These are phyloP conservation scores for Mikania micrantha DNA, from an alignment of 129 eudicot species.

Conservation along the genomic window DNA sequence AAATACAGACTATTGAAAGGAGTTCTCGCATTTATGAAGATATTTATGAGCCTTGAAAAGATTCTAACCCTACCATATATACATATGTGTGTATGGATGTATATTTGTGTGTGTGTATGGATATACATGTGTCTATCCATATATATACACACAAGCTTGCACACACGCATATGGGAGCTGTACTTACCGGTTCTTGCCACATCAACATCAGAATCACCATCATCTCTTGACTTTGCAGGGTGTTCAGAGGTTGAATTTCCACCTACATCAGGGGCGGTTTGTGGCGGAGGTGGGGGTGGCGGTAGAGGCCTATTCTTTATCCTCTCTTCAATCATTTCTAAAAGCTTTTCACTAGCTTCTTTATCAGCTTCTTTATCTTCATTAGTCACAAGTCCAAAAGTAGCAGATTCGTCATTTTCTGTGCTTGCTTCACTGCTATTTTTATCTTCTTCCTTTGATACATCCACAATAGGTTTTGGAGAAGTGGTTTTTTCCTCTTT, in stretches of 20 bases:
- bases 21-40: too few species aligned
- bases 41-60: too few species aligned
- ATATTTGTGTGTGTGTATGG: not conserved
- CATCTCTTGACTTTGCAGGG: conserved; percentile 59
- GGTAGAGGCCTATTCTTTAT: conserved; percentile 76
- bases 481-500: conserved; percentile 41
- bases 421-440: conserved; percentile 35
- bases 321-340: conserved; percentile 81
- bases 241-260: conserved; percentile 47
- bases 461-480: conserved; percentile 37
- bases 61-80: too few species aligned
- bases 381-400: conserved; percentile 77
- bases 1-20: too few species aligned
- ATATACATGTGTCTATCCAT: too few species aligned
- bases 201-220: conserved; percentile 59
- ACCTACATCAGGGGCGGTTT: conserved; percentile 30
- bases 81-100: too few species aligned
- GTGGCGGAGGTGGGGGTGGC: conserved; percentile 89
- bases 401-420: conserved; percentile 44
- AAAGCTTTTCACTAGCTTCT: conserved; percentile 71
- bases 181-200: conserved; percentile 44
- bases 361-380: conserved; percentile 81
- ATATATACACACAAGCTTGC: too few species aligned
- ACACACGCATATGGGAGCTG: not conserved
- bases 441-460: conserved; percentile 31